Conservation (phyloP, 768 basidiomycete genomes). For the Boletus reticulatus region DNA sequence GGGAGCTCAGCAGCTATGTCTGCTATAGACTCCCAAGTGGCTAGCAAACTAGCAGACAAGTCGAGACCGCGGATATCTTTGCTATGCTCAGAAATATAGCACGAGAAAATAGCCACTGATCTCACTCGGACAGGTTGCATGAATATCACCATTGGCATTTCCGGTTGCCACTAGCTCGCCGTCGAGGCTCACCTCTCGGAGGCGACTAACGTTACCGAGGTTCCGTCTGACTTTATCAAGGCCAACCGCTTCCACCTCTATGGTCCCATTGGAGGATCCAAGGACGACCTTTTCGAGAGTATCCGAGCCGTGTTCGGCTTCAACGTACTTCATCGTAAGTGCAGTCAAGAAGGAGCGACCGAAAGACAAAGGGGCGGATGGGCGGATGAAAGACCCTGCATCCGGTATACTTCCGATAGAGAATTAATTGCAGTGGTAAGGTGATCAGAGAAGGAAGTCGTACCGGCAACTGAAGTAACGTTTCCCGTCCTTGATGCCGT, state of each 20-base stretch:
- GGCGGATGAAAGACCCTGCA: conserved; percentile 81
- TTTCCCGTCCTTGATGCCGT: conserved; percentile 74
- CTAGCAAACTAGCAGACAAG: conserved; percentile 71
- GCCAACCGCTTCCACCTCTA: conserved; percentile 83
- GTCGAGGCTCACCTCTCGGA: conserved; percentile 83
- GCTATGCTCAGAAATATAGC: conserved; percentile 13
- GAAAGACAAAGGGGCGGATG: conserved; percentile 51
- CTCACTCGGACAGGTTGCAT: conserved; percentile 67
- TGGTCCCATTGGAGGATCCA: conserved; percentile 79
- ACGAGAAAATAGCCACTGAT: conserved; percentile 4
- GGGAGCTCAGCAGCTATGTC: conserved; percentile 61
- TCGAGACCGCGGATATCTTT: conserved; percentile 79
- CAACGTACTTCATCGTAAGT: conserved; percentile 75
- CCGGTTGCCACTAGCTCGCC: conserved; percentile 57
- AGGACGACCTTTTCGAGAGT: conserved; percentile 64
- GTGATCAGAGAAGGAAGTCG: conserved; percentile 19
- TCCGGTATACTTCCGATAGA: conserved; percentile 46
- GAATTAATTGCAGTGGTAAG: conserved; percentile 8
- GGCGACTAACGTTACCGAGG: conserved; percentile 58
- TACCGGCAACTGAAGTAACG: conserved; percentile 81
- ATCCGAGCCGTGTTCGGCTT: conserved; percentile 48
- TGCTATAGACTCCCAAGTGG: conserved; percentile 68
- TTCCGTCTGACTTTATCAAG: conserved; percentile 76
- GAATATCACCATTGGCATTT: conserved; percentile 48
- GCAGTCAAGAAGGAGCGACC: conserved; percentile 76